Evolutionary conservation across 148 eudicot genomes (phyloP).

Genomic region (Diospyros lotus): DNA sequence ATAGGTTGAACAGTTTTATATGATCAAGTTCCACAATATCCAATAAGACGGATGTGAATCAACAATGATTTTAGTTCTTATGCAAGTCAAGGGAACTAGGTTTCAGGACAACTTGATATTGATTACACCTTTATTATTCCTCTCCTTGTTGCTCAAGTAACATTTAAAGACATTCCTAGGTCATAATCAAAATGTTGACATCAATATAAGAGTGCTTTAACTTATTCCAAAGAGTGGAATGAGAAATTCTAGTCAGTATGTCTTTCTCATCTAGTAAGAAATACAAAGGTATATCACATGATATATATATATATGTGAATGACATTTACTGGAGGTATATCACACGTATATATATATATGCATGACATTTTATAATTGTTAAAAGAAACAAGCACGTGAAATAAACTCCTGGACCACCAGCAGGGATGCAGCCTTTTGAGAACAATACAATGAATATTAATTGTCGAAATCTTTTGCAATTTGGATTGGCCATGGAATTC

Average conservation of each 20-base stretch:
- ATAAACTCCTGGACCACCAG: constrained; percentile 2
- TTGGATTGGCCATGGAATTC: constrained; percentile 3
- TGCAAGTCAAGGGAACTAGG: too few relatives aligned
- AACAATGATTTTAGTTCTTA: too few relatives aligned
- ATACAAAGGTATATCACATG: neutral
- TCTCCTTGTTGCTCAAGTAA: neutral
- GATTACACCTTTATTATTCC: too few relatives aligned
- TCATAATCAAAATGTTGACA: neutral
- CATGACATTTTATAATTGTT: too few relatives aligned
- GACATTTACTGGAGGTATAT: neutral
- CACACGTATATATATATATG: too few relatives aligned
- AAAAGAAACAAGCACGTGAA: neutral
- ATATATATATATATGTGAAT: neutral
- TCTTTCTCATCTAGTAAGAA: constrained; percentile 6
- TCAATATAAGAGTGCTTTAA: neutral
- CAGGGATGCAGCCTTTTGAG: neutral
- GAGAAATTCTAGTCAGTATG: neutral
- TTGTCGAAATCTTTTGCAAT: neutral
- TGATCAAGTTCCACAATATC: neutral
- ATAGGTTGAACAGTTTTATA: neutral
- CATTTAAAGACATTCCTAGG: neutral
- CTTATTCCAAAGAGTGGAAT: neutral
- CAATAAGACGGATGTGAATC: too few relatives aligned
- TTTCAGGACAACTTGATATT: too few relatives aligned
- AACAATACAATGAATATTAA: neutral